Evolutionary conservation across 352 stramenopile genomes (phyloP), one percentile per base, ranked within the genome.

Genomic region (Globisporangium alternatum): DNA sequence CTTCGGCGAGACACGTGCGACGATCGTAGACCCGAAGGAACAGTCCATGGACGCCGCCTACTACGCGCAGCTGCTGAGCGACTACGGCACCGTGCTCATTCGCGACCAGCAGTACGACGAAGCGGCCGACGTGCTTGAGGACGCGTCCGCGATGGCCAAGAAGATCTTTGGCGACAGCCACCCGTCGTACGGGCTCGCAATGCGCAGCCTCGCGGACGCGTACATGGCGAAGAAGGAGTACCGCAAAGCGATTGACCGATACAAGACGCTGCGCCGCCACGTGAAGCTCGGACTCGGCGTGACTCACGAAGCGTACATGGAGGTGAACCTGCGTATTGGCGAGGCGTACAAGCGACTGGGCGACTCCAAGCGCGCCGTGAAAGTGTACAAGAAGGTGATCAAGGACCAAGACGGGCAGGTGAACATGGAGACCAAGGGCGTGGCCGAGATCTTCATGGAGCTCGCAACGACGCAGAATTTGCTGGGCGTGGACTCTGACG

Each of bases 361-460:
- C 37, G 78, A 93, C 19, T 68, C 81, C 57, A 72, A 78, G 45
- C 76, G 81, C 22, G 77, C 74, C 1, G 49, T 89, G 19, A 81
- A 83, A 56, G 70, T 79, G 43, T 68, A 90, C 37, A 77, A 82
- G 56, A 77, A 90, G 15, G 63, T 83, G 1, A 64, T 93, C 37
- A 67, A 78, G 19, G 76, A 76, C 9, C 84, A 91, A 62, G 76
- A 76, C 8, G 68, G 64, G 6, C 57, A 89, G n/a, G 72, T 90
- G 17, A 89, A 89, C 56, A 71, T 78, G 25, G 72, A 85, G 17
- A 90, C 81, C 9, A 77, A 77, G 37, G 87, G 87, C 13, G 77
- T 93, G 39, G 87, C 73, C 0, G 87, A 95, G 67, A 56, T 91
- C 0, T 94, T 89, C 53, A 92, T 93, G 81, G 84, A 92, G 47